Evolutionary conservation across 768 basidiomycete species (phyloP), one percentile per base, ranked within the genome.

Genomic region (Naganishia kalamii): DNA sequence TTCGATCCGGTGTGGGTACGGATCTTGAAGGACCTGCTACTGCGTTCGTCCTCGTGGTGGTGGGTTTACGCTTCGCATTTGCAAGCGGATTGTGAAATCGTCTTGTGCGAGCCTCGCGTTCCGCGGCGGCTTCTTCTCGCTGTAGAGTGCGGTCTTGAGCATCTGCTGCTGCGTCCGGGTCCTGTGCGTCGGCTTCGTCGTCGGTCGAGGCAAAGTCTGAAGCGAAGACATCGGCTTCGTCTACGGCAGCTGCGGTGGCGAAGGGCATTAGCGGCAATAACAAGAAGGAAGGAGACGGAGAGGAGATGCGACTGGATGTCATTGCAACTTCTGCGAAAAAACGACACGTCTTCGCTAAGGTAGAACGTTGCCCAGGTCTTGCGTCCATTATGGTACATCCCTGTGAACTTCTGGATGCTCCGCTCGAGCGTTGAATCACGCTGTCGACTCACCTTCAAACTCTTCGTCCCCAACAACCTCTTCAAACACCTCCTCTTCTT

Each of bases 401-500:
- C 37, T 40, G 17, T 40, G 37, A 17, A 40, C 17, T 40, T 17
- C 37, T 40, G 37, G 37, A 7, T 40, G 37, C 37, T 40, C 37
- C 37, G 37, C 37, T 40, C 37, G 37, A 40, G 8, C 6, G 13
- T 44, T n/a, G 43, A 11, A 5, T 8, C 43, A 15, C 43, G 43
- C 7, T 6, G 5, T 4, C 30, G 17, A 68, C 74, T 60, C 33
- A 77, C 74, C 73, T 32, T 63, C 66, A 61, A 77, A 77, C 46
- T 77, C 76, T 30, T 71, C 71, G 57, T 77, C 76, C 62, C 71
- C 74, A 37, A 68, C 72, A 4, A 72, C 74, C 57, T 77, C 76
- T 15, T 67, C 66, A 57, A 76, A 75, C 7, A 71, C 29, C 51
- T 75, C 76, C 41, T 77, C 76, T 0, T 74, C 68, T 50, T 75